phyloP scores from a whole-genome alignment of 805 yeast genomes.

The Saturnispora halmiae region DNA sequence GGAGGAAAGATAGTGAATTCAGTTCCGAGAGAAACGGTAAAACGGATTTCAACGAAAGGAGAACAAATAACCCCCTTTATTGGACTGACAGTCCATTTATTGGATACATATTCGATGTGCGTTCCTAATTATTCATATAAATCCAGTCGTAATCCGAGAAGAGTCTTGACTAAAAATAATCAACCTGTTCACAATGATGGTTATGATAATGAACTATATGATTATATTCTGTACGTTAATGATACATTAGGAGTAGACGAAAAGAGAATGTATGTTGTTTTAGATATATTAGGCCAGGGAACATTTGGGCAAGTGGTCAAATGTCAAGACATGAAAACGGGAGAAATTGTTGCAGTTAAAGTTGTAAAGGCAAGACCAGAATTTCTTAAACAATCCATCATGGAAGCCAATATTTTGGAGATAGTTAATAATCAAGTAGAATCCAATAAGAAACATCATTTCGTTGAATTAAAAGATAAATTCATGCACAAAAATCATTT shows the following conservation, averaged over 20 bases:
- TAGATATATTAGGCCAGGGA: conserved; percentile 91
- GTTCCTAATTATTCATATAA: conserved; percentile 78
- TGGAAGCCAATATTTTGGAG: conserved; percentile 83
- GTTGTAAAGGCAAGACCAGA: conserved; percentile 90
- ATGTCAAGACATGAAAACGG: conserved; percentile 68
- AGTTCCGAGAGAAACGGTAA: not conserved
- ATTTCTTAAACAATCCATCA: conserved; percentile 80
- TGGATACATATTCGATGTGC: conserved; percentile 77
- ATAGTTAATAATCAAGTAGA: conserved; percentile 64
- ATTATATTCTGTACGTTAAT: conserved; percentile 88
- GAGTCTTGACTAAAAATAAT: conserved; percentile 88
- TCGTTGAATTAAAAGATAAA: conserved; percentile 73
- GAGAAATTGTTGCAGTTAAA: conserved; percentile 87
- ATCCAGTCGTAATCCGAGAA: conserved; percentile 76
- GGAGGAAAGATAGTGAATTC: not conserved
- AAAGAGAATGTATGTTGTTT: conserved; percentile 76
- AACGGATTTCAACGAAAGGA: conserved; percentile 55
- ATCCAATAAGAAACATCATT: conserved; percentile 62
- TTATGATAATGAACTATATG: conserved; percentile 77
- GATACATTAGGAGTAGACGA: conserved; percentile 84
- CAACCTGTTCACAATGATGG: conserved; percentile 79
- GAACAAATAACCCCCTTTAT: conserved; percentile 66
- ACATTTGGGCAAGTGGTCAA: conserved; percentile 98
- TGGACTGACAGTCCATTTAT: conserved; percentile 68
- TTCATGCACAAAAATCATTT: conserved; percentile 89